Conservation (phyloP, 2,329 filamentous ascomycete genomes). For the Podosphaera aphanis region DNA sequence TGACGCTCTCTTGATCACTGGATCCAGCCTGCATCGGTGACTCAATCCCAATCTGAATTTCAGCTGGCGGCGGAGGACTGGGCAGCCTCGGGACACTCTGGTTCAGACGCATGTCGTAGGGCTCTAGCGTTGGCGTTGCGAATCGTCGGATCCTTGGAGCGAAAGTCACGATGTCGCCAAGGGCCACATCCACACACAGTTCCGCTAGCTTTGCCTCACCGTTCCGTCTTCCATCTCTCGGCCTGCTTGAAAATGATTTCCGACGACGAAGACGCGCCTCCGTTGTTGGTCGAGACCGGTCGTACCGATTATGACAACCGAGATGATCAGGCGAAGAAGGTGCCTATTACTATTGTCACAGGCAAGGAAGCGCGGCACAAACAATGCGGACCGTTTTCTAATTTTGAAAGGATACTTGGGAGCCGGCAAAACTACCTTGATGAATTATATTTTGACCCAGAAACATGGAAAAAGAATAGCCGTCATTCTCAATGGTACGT, state of each 20-base stretch:
- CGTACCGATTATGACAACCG: slow-evolving; percentile 22
- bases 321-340: slow-evolving; percentile 32
- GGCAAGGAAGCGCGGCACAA: slow-evolving; percentile 23
- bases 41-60: slow-evolving; percentile 70
- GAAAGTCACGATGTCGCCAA: neutral
- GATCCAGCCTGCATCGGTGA: slow-evolving; percentile 44
- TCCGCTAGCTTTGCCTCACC: neutral
- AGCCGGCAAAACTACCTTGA: slow-evolving; percentile 78
- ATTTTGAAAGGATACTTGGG: slow-evolving; percentile 55
- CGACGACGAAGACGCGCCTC: slow-evolving; percentile 41
- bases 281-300: slow-evolving; percentile 32
- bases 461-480: slow-evolving; percentile 96
- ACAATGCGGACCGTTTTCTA: neutral
- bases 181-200: neutral
- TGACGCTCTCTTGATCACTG: slow-evolving; percentile 30
- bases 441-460: slow-evolving; percentile 89
- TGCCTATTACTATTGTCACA: slow-evolving; percentile 69
- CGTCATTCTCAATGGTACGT: slow-evolving; percentile 71
- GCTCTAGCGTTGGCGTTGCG: neutral
- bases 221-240: neutral
- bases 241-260: slow-evolving; percentile 25
- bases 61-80: slow-evolving; percentile 79
- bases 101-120: no score
- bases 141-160: neutral
- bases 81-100: slow-evolving; percentile 79